These are phyloP conservation scores for Cercospora zeina DNA, from an alignment of 2,329 filamentous ascomycete species.

Conservation along the genomic window DNA sequence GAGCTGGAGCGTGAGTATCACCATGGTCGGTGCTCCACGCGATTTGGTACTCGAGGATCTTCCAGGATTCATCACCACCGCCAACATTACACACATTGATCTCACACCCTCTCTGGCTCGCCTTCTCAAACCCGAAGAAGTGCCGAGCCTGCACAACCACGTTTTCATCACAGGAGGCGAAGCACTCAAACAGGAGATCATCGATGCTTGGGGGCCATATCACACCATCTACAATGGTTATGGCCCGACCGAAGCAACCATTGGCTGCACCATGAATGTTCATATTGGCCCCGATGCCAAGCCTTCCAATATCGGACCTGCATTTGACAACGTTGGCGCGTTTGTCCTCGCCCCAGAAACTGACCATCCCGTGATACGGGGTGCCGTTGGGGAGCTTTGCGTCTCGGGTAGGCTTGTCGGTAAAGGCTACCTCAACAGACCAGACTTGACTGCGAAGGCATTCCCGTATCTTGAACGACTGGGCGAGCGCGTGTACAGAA, in stretches of 20 bases:
- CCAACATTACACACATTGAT: conserved; percentile 86
- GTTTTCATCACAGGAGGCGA: conserved; percentile 95
- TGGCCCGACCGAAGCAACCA: conserved; percentile 89
- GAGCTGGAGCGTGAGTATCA: conserved; percentile 90
- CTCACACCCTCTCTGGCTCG: conserved; percentile 84
- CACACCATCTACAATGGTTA: conserved; percentile 87
- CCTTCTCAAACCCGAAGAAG: conserved; percentile 74
- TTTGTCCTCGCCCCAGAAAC: conserved; percentile 73
- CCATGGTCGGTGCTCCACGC: conserved; percentile 75
- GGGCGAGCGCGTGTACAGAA: conserved; percentile 67
- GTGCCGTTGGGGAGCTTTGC: conserved; percentile 83
- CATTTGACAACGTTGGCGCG: conserved; percentile 84
- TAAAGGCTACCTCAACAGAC: conserved; percentile 80
- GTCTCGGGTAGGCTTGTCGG: conserved; percentile 84
- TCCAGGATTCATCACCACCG: conserved; percentile 65
- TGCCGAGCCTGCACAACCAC: conserved; percentile 74
- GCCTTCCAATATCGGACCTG: conserved; percentile 81
- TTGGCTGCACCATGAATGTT: conserved; percentile 88
- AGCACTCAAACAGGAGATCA: conserved; percentile 81
- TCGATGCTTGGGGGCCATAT: conserved; percentile 79
- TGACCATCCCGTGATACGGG: conserved; percentile 69
- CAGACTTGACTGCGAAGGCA: conserved; percentile 71
- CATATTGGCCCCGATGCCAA: conserved; percentile 75
- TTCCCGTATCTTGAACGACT: conserved; percentile 65
- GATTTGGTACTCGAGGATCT: conserved; percentile 86